A percentile compares a stretch with the other conserved stretches of the same genome.
Evolutionary conservation across 2,329 filamentous ascomycete genomes (phyloP).

Genomic region (Diaporthe caulivora): DNA sequence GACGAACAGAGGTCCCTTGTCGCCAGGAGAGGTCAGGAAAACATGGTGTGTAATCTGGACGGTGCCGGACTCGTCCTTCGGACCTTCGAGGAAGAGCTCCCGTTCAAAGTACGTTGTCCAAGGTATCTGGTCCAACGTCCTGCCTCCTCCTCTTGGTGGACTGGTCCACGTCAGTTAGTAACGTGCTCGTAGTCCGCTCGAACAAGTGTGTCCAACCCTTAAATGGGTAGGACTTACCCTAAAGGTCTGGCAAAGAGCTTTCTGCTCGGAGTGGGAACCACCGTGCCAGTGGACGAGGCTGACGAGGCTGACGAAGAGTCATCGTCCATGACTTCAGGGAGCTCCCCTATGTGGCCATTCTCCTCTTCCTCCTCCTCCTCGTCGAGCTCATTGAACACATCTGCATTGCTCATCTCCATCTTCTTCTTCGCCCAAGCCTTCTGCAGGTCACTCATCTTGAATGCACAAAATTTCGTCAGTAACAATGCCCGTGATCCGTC

Average conservation of each 20-base stretch:
- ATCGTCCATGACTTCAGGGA: constrained; percentile 66
- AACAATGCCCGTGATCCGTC: background rate
- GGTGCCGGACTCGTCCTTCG: constrained; percentile 52
- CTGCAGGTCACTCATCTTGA: constrained; percentile 83
- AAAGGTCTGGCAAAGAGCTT: constrained; percentile 79
- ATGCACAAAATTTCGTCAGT: constrained; percentile 2
- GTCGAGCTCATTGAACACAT: constrained; percentile 64
- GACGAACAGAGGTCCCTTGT: constrained; percentile 85
- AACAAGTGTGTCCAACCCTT: constrained; percentile 8
- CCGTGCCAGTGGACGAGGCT: constrained; percentile 92
- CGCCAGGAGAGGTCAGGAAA: constrained; percentile 86
- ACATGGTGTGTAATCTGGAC: constrained; percentile 78
- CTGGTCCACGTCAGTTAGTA: constrained; percentile 47
- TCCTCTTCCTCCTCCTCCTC: constrained; percentile 61
- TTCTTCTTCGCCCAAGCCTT: constrained; percentile 83
- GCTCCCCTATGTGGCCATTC: constrained; percentile 54
- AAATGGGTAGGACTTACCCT: constrained; percentile 63
- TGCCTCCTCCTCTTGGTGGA: constrained; percentile 57
- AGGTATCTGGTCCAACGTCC: constrained; percentile 74
- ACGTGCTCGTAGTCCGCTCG: background rate
- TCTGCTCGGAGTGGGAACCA: constrained; percentile 81
- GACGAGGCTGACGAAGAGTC: constrained; percentile 84
- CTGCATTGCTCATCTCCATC: constrained; percentile 68
- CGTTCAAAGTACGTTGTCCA: constrained; percentile 95
- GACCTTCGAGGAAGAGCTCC: constrained; percentile 78